A percentile compares a stretch with the other conserved stretches of the same genome.
Evolutionary conservation across 345 rosid species (phyloP).

Genomic region (Populus simonii): DNA sequence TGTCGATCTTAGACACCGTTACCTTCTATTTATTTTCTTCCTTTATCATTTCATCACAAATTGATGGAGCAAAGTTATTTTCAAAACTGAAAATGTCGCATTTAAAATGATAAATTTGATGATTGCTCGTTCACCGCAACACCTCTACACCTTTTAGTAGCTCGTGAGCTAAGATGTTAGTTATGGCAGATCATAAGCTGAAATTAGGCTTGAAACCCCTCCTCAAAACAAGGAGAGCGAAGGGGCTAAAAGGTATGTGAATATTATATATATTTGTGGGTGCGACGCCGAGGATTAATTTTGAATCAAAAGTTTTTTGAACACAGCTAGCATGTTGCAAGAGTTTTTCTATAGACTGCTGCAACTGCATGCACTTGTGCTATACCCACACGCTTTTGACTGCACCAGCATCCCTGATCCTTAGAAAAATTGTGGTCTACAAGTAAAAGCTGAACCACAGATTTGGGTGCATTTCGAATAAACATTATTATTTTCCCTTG

Average conservation of each 20-base stretch:
- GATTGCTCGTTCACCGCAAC: neutral
- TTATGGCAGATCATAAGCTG: neutral
- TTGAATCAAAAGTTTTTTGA: neutral
- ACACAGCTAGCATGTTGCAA: neutral
- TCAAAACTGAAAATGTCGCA: neutral
- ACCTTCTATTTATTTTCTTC: neutral
- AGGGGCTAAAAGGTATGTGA: neutral
- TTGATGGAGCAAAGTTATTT: neutral
- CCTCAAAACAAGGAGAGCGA: neutral
- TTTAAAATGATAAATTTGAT: neutral
- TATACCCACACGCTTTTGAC: too few species aligned
- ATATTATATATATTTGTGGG: too few species aligned
- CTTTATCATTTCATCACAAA: too few species aligned
- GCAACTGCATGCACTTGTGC: neutral
- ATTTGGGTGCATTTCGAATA: too few species aligned
- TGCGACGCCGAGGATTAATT: too few species aligned
- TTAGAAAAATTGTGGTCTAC: too few species aligned
- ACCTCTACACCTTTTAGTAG: neutral
- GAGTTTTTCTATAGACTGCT: neutral
- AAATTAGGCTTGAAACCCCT: neutral
- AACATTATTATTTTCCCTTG: too few species aligned
- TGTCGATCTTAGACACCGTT: neutral
- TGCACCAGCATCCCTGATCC: too few species aligned
- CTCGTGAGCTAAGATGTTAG: neutral
- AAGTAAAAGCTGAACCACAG: too few species aligned